phyloP scores from a whole-genome alignment of 305 asterid genomes.

The Plantago lanceolata region DNA sequence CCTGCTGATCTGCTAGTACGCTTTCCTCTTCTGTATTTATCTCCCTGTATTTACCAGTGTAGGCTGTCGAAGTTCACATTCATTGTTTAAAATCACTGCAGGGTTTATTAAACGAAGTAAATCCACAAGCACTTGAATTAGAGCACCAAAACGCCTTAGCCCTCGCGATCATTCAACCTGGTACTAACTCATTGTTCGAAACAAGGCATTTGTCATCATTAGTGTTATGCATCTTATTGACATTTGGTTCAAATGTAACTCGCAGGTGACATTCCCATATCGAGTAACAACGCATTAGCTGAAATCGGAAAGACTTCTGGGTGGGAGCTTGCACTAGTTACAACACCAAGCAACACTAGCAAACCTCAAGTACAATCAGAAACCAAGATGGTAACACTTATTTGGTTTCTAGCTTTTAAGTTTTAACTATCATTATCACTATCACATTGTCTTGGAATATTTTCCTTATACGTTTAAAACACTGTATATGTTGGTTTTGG shows the following conservation, averaged over 20 bases:
- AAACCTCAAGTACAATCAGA: conserved; percentile 35
- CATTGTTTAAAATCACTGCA: conserved; percentile 19
- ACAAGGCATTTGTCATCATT: background rate
- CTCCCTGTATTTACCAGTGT: background rate
- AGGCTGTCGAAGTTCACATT: background rate
- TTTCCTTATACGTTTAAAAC: background rate
- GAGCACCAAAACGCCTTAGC: conserved; percentile 74
- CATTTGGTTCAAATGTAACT: conserved; percentile 1
- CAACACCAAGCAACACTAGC: conserved; percentile 52
- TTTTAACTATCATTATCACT: background rate
- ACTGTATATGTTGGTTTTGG: background rate
- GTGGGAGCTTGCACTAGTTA: conserved; percentile 85
- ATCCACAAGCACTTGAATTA: conserved; percentile 41
- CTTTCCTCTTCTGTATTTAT: conserved; percentile 7
- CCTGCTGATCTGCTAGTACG: conserved; percentile 64
- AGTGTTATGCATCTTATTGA: background rate
- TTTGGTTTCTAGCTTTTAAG: background rate
- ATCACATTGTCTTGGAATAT: background rate
- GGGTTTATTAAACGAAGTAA: conserved; percentile 55
- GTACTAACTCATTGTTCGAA: conserved; percentile 24
- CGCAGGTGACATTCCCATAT: conserved; percentile 39
- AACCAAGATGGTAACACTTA: conserved; percentile 40
- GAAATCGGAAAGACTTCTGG: conserved; percentile 51
- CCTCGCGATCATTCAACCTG: conserved; percentile 68
- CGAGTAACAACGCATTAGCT: conserved; percentile 24